Evolutionary conservation across 345 rosid species (phyloP).

Genomic region (Iberis pinnata): DNA sequence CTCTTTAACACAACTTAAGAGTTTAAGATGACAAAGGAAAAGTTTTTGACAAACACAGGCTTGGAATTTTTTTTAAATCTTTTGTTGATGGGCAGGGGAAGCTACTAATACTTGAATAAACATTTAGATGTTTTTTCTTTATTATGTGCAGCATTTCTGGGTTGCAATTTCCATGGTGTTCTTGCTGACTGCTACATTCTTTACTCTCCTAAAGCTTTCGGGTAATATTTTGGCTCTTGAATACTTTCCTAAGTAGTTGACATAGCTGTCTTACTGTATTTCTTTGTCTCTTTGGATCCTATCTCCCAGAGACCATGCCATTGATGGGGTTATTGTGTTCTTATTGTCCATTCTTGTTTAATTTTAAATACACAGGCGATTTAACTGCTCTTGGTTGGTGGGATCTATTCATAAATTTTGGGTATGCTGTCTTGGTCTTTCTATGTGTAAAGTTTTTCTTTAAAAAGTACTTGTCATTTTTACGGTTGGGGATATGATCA

Average conservation of each 20-base stretch:
- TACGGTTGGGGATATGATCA: conserved; percentile 19
- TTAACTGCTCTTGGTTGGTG: conserved; percentile 90
- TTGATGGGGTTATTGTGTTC: conserved; percentile 7
- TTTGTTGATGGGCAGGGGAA: conserved; percentile 1
- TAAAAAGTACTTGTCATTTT: background rate
- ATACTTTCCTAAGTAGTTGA: background rate
- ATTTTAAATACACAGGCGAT: conserved; percentile 51
- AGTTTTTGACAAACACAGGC: conserved; percentile 2
- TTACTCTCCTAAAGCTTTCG: conserved; percentile 77
- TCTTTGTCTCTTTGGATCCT: background rate
- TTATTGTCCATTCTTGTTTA: conserved; percentile 14
- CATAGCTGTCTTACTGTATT: background rate
- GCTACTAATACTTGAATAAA: conserved; percentile 2
- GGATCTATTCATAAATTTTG: conserved; percentile 88
- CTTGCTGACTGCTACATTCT: conserved; percentile 79
- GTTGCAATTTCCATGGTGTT: conserved; percentile 95
- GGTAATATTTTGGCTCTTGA: conserved; percentile 40
- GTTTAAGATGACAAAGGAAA: background rate
- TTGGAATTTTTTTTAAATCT: conserved; percentile 3
- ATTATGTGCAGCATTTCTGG: conserved; percentile 81
- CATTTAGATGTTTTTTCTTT: conserved; percentile 8
- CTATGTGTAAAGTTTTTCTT: too few relatives aligned
- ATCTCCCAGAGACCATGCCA: background rate
- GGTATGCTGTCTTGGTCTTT: conserved; percentile 48
- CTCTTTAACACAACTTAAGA: conserved; percentile 4